These are phyloP conservation scores for Botrytis squamosa DNA, from an alignment of 2,329 filamentous ascomycete genomes.

Conservation along the genomic window DNA sequence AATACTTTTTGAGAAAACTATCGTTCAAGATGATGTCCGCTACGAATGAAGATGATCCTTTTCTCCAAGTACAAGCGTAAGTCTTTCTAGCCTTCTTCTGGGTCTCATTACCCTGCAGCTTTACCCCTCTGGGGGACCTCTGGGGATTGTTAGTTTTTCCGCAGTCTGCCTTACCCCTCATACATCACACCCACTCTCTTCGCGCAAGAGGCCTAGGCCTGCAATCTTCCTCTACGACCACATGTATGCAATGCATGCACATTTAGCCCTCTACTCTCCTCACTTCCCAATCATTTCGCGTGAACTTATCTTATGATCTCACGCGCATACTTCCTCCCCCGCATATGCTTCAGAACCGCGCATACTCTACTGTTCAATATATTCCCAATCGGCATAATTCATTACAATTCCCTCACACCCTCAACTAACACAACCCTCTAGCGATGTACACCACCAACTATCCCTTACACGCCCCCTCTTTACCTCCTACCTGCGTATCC, in stretches of 20 bases:
- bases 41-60: constrained; percentile 65
- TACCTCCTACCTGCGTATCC: constrained; percentile 92
- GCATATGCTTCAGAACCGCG: not conserved
- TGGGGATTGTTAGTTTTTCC: not conserved
- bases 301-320: not conserved
- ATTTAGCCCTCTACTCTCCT: not conserved
- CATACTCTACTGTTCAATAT: not conserved
- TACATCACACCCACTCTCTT: not conserved
- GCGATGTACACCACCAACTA: constrained; percentile 85
- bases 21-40: constrained; percentile 62
- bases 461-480: constrained; percentile 81
- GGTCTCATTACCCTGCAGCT: constrained; percentile 8
- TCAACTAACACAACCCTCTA: constrained; percentile 41
- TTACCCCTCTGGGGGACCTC: not conserved
- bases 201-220: not conserved
- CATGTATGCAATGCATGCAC: not conserved
- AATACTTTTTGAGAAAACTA: not conserved
- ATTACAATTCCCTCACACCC: constrained; percentile 9
- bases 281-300: not conserved
- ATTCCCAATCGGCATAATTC: not conserved
- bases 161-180: constrained; percentile 16
- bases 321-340: not conserved
- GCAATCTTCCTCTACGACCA: not conserved
- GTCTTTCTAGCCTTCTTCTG: constrained; percentile 31
- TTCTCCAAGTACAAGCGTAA: constrained; percentile 71